Evolutionary conservation across 768 basidiomycete genomes (phyloP).

Genomic region (Amanita brunnescens): DNA sequence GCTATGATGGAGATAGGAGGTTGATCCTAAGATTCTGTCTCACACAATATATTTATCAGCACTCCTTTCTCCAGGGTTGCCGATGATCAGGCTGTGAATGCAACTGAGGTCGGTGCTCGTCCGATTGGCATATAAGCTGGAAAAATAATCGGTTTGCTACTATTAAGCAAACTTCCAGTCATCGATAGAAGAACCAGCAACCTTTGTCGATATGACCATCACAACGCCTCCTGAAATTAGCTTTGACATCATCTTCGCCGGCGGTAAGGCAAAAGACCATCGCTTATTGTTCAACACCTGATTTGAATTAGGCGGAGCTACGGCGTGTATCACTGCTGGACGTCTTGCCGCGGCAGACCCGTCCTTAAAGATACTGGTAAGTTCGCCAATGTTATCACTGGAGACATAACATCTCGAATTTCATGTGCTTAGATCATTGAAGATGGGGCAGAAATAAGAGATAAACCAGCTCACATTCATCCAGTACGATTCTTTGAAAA

Average conservation of each 20-base stretch:
- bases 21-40: no score
- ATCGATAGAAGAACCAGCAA: no score
- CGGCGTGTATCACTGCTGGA: constrained; percentile 49
- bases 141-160: no score
- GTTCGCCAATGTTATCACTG: constrained; percentile 6
- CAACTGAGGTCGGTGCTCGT: no score
- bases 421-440: constrained; percentile 55
- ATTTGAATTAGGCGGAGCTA: constrained; percentile 34
- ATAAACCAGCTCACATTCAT: constrained; percentile 39
- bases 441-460: constrained; percentile 42
- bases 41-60: no score
- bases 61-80: no score
- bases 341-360: constrained; percentile 48
- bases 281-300: background rate
- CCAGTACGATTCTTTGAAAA: constrained; percentile 44
- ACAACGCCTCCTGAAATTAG: constrained; percentile 3
- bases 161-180: no score
- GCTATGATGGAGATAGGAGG: no score
- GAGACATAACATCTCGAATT: background rate
- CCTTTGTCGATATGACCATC: no score
- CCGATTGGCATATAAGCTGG: no score
- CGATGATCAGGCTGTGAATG: no score
- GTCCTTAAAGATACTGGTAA: constrained; percentile 43
- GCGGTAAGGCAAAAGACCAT: constrained; percentile 27
- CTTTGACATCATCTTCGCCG: constrained; percentile 49